Conservation (phyloP, 345 rosid genomes). For the Eucalyptus marginata region DNA sequence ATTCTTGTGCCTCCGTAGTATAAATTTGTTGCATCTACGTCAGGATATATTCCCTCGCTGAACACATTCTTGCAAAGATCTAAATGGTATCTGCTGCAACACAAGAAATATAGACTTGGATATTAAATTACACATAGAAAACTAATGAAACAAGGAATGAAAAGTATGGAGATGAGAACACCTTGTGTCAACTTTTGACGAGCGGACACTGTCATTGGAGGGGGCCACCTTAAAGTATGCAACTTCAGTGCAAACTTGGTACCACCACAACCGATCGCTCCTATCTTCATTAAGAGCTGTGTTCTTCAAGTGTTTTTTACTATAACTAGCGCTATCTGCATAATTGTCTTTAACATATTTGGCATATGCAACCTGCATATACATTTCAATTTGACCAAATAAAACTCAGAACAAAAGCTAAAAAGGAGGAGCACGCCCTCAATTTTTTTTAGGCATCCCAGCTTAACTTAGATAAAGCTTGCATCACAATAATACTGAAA, state of each 20-base stretch:
- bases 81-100: slow-evolving; percentile 52
- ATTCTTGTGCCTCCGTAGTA: slow-evolving; percentile 79
- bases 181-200: slow-evolving; percentile 69
- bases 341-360: slow-evolving; percentile 54
- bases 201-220: slow-evolving; percentile 68
- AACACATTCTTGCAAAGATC: slow-evolving; percentile 76
- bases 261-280: slow-evolving; percentile 82
- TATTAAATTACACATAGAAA: background rate
- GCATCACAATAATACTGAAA: background rate
- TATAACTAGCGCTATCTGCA: slow-evolving; percentile 43
- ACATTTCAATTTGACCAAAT: background rate
- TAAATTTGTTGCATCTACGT: slow-evolving; percentile 57
- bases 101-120: background rate
- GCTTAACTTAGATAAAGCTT: background rate
- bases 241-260: slow-evolving; percentile 85
- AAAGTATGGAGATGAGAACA: slow-evolving; percentile 1
- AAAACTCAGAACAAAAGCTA: background rate
- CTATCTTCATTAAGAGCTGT: slow-evolving; percentile 23
- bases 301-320: slow-evolving; percentile 46
- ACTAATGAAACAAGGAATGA: background rate
- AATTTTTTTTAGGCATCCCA: background rate
- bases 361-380: slow-evolving; percentile 57
- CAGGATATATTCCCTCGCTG: slow-evolving; percentile 58
- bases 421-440: background rate
- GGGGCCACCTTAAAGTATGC: slow-evolving; percentile 93